Base-by-base conservation (phyloP, 257 asterid species). In the Gentiana macrophylla region DNA sequence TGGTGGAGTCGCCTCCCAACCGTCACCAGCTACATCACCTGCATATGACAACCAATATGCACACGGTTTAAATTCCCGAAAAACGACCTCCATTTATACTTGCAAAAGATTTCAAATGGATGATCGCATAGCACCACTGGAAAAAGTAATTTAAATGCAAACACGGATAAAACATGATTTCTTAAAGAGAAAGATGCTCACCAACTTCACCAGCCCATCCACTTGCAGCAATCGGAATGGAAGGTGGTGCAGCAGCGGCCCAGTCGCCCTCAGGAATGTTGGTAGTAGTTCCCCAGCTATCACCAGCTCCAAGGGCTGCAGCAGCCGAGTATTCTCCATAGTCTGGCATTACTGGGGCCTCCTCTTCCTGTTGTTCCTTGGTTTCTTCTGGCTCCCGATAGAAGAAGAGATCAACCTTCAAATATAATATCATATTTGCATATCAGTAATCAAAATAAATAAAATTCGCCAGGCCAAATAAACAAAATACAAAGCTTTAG, bases 1-100 rank as follows among this genome's bases (percentile, higher is more conserved):
- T 15, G 91, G 79, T 12, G 84, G 76, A 15, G 76, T 75, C 6
- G 73, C 56, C 32, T 83, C 84, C 82, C 84, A 83, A 49, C 84
- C 92, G 12, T 69, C 83, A 38, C 48, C 68, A 24, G 57, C 74
- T 2, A 44, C 70, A 10, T 46, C 47, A 8, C 12, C 72, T 65
- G 67, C 35, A 24, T 5, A 69, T 44, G 34, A 43, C 36, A 46
- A 1, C 36, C 46, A 33, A 37, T 7, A 55, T 13, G 11, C 11
- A 44, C 8, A 9, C 44, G 13, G 44, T 24, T 11, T 5, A n/a
- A 47, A 15, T n/a, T n/a, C 47, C 6, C 41, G 3, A 12, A 36
- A 1, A 1, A 9, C 46, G 4, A 41, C 2, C 46, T 1, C 46
- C 46, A 41, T 5, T 41, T 7, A 2, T 41, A 41, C 46, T 5